Base-by-base conservation (phyloP, 345 rosid species). In the Viola odorata region DNA sequence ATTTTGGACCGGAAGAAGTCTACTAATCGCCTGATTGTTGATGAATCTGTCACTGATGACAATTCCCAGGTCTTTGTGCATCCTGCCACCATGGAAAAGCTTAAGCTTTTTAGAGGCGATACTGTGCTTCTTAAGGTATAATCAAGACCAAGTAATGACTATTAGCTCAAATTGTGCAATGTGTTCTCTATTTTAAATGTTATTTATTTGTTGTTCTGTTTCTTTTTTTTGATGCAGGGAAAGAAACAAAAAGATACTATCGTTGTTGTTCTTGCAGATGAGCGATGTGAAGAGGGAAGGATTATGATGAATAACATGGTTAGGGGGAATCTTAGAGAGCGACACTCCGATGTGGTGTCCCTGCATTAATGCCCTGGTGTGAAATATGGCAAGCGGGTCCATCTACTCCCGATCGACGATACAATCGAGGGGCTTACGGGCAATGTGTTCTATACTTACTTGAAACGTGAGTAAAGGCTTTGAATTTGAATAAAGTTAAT, bases 361-460 rank as follows among this genome's bases (percentile, higher is more conserved):
- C 70, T 76, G 5, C 68, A 76, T 64, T 67, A 45, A 16, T 71
- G 68, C 14, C 73, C 76, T 8, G 68, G 71, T 48, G 76, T 76
- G 41, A 71, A 68, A 50, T 71, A 71, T 57, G 80, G 73, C 10
- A 67, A 36, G 58, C 68, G 76, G 2, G 74, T 68, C 56, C 76
- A 76, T 50, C 64, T 71, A 32, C 80, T 72, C 57, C 80, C 80
- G 3, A 42, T 76, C 47, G 80, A 76, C 61, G 80, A 76, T 48
- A 68, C 76, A 14, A 56, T 76, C 5, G 76, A 76, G 67, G 76
- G 80, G 5, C 55, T 76, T 41, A 76, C 80, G 16, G 80, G 80
- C 39, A 68, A 72, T 57, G 41, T 76, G 11, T 71, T 76, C 23
- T 71, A 76, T 60, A 76, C 65, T 6, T 72, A 63, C 50, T 65